These are phyloP conservation scores for Teratosphaeria epicoccoides DNA, from an alignment of 2,329 filamentous ascomycete genomes.

Conservation along the genomic window DNA sequence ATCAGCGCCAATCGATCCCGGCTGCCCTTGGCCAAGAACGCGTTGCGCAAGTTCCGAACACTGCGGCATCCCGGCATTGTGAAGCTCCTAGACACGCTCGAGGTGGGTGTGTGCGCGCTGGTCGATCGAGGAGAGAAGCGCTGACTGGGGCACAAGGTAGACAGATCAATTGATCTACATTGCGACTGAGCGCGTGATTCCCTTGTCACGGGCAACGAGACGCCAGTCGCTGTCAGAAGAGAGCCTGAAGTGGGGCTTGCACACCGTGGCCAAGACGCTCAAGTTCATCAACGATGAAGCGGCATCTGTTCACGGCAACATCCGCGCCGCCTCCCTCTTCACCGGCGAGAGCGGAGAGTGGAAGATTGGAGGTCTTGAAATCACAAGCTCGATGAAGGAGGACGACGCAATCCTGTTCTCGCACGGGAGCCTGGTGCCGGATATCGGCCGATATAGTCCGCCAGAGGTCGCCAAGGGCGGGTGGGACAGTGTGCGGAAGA, in stretches of 20 bases:
- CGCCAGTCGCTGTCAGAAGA: constrained; percentile 79
- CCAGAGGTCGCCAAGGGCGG: constrained; percentile 77
- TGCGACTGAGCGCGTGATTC: constrained; percentile 80
- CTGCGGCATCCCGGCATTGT: constrained; percentile 89
- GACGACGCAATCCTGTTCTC: constrained; percentile 89
- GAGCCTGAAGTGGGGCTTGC: constrained; percentile 93
- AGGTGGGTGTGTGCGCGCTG: constrained; percentile 46
- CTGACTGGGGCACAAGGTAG: constrained; percentile 40
- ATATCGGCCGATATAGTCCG: constrained; percentile 71
- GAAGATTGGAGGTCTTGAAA: constrained; percentile 90
- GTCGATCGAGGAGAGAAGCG: neutral
- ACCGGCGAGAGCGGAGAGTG: constrained; percentile 95
- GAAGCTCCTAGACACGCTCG: constrained; percentile 85
- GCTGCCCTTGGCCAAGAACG: constrained; percentile 81
- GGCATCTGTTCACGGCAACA: constrained; percentile 76
- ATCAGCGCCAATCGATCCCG: constrained; percentile 67
- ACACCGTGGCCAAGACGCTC: constrained; percentile 76
- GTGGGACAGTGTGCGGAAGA: constrained; percentile 84
- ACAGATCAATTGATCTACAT: constrained; percentile 95
- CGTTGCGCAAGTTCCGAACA: constrained; percentile 84
- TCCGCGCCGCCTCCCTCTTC: constrained; percentile 79
- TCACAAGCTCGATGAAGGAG: constrained; percentile 89
- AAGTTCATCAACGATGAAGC: constrained; percentile 96
- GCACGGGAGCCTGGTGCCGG: constrained; percentile 78
- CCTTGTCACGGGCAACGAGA: constrained; percentile 81